These are phyloP conservation scores for Clonostachys byssicola DNA, from an alignment of 2,329 filamentous ascomycete species.

Conservation along the genomic window DNA sequence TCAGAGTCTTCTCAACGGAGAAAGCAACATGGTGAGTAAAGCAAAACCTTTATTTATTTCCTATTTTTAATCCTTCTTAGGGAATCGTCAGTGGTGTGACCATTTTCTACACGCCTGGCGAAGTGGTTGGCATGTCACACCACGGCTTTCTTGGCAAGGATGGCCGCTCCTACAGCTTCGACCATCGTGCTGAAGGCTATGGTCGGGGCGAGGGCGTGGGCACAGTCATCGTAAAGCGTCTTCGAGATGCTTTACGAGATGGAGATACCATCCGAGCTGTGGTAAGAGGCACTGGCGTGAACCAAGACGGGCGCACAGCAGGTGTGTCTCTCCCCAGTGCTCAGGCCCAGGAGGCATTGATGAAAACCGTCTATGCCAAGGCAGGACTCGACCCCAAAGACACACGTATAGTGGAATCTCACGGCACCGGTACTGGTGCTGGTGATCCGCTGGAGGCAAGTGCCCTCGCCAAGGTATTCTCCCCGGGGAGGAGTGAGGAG, in stretches of 20 bases:
- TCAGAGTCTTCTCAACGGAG: background rate
- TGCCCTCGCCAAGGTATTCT: constrained; percentile 21
- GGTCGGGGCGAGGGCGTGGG: constrained; percentile 44
- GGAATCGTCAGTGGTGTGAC: too few relatives aligned
- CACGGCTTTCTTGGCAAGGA: too few relatives aligned
- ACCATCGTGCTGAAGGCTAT: background rate
- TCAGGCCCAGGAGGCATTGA: constrained; percentile 28
- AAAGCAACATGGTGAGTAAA: too few relatives aligned
- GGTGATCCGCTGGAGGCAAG: constrained; percentile 27
- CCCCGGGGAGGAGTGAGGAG: background rate
- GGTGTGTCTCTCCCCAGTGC: constrained; percentile 46
- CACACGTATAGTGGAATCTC: constrained; percentile 39
- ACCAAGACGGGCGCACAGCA: constrained; percentile 25
- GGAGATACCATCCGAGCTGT: constrained; percentile 34
- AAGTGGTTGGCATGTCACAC: too few relatives aligned
- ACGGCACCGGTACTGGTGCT: constrained; percentile 46
- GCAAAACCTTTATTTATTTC: too few relatives aligned
- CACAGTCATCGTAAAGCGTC: constrained; percentile 50
- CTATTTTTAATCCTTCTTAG: too few relatives aligned
- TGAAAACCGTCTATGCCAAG: constrained; percentile 30
- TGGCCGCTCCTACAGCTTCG: background rate
- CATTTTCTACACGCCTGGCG: too few relatives aligned
- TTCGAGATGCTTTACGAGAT: constrained; percentile 51
- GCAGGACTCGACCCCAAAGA: constrained; percentile 23
- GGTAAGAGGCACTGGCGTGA: constrained; percentile 19